Evolutionary conservation across 331 rosid genomes (phyloP), one percentile per base, ranked within the genome.

Genomic region (Acacia concinna): DNA sequence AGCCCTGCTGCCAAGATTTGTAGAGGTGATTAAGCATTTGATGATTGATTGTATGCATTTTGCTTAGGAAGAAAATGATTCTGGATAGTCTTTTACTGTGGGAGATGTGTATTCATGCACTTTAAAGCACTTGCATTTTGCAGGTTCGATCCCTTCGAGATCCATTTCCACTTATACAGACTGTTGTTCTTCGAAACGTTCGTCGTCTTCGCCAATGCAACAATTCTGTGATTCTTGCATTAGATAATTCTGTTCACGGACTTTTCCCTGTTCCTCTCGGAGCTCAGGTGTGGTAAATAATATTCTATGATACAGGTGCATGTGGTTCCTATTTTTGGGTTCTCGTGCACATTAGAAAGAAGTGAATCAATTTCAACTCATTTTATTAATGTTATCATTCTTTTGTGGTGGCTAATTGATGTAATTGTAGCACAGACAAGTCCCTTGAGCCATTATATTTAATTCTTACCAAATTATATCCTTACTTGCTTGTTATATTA

Each of bases 241-340:
- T 91, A 74, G 98, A 93, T 41, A 86, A 87, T 81, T 92, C 97
- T 82, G 91, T 93, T 68, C 88, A 85, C 67, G 98, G 97, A 66
- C 99, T 96, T 72, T 91, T 90, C 81, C 98, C 99, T 23, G 97
- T 93, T 85, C 97, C 99, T 84, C 89, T 96, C 80, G 98, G 99
- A 84, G 99, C 93, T 49, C 99, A 96, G 99, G 99, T 96, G 84
- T 79, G 63, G 47, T 68, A 54, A 68, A 35, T 68, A 54, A 28
- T 73, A 20, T 25, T 59, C 21, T 77, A 30, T 73, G 15, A 54
- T 73, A 52, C 30, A 52, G 40, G 41, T 44, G 21, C 21, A 66
- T 44, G 4, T 28, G 34, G n/a, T 68, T 38, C 71, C 71, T 80
- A 44, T 49, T 80, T 41, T 67, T 74, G 73, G 73, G 56, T 73